Evolutionary conservation across 257 asterid species (phyloP).

Genomic region (Perilla frutescens): DNA sequence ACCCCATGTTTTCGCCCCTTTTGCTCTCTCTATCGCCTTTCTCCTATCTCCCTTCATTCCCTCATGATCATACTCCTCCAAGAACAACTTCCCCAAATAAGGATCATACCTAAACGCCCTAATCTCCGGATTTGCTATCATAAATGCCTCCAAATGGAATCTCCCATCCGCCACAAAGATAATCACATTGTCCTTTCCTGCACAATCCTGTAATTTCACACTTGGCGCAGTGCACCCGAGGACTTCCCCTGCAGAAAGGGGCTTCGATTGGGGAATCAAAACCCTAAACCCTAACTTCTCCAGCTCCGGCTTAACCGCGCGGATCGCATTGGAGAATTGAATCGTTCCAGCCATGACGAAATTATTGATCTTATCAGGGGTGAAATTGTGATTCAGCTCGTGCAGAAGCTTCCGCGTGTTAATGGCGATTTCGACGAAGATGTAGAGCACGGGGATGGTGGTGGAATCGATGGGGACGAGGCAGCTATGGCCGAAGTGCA

Average conservation of each 20-base stretch:
- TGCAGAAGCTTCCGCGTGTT: conserved; percentile 57
- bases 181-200: conserved; percentile 54
- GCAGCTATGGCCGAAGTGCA: conserved; percentile 96
- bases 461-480: conserved; percentile 86
- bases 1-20: conserved; percentile 79
- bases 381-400: conserved; percentile 68
- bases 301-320: conserved; percentile 83
- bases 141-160: conserved; percentile 94
- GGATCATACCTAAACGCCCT: conserved; percentile 85
- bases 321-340: conserved; percentile 80
- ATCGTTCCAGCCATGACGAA: conserved; percentile 93
- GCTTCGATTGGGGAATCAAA: conserved; percentile 84
- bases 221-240: conserved; percentile 96
- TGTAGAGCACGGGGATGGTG: conserved; percentile 75
- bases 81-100: conserved; percentile 74
- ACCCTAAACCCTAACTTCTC: conserved; percentile 84
- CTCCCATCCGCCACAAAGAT: conserved; percentile 95
- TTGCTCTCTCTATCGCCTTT: conserved; percentile 79
- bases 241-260: conserved; percentile 97
- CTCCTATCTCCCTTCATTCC: conserved; percentile 90
- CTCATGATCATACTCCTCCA: conserved; percentile 90
- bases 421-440: conserved; percentile 84
- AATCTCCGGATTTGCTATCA: conserved; percentile 91
- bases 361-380: conserved; percentile 42
- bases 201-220: conserved; percentile 43